Evolutionary conservation across 116 monocot species (phyloP).

Genomic region (Zostera marina): DNA sequence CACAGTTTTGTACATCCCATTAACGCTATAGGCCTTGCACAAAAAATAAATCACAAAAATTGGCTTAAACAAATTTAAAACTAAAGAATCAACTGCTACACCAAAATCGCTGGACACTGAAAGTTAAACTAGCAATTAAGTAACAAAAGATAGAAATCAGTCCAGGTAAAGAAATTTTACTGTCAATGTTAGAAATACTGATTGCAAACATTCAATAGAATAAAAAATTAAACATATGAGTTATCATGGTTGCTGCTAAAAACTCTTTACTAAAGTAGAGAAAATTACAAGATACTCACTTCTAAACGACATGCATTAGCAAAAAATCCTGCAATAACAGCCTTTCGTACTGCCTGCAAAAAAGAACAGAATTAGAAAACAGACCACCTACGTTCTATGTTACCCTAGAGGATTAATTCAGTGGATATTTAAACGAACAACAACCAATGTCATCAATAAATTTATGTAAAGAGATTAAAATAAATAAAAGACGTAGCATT

Average conservation of each 20-base stretch:
- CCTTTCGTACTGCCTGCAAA: slow-evolving; percentile 56
- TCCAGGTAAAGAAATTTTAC: too few species aligned
- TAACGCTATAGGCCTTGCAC: slow-evolving; percentile 46
- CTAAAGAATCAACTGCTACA: neutral
- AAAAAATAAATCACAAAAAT: neutral
- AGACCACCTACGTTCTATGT: too few species aligned
- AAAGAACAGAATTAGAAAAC: neutral
- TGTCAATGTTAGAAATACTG: too few species aligned
- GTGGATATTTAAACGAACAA: too few species aligned
- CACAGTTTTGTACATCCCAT: slow-evolving; percentile 77
- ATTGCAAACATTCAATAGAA: neutral
- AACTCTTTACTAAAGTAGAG: neutral
- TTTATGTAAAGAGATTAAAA: neutral
- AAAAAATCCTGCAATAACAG: slow-evolving; percentile 78
- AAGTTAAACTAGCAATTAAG: neutral
- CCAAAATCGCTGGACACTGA: neutral
- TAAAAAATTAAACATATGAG: too few species aligned
- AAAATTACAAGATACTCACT: slow-evolving; percentile 21
- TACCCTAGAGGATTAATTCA: too few species aligned
- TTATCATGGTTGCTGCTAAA: neutral
- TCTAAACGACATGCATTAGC: slow-evolving; percentile 74
- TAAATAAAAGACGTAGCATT: slow-evolving; percentile 5
- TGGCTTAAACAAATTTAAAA: neutral
- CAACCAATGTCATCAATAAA: neutral
- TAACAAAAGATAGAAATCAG: neutral